Percentiles rank a stretch among this genome's conserved stretches.
Conservation (phyloP, 306 rosid species). For the Prunus persica region Prunus_persica_NCBIv2 NC_034013.1:15016501-15017000, state of each 20-base stretch:
- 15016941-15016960: not conserved
- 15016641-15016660: not conserved
- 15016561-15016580: accelerated
- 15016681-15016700: not conserved
- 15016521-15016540: too few relatives aligned
- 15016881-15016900: not conserved
- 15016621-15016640: accelerated
- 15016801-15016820: not conserved
- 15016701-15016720: too few relatives aligned
- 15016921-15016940: not conserved
- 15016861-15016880: not conserved
- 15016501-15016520: too few relatives aligned
- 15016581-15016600: accelerated
- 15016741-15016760: too few relatives aligned
- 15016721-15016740: too few relatives aligned
- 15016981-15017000: not conserved
- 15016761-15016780: not conserved
- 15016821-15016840: not conserved
- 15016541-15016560: too few relatives aligned
- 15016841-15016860: not conserved
- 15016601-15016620: too few relatives aligned
- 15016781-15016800: not conserved
- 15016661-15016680: not conserved
- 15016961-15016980: not conserved
- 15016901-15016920: not conserved